phyloP scores from a whole-genome alignment of 441 rosid genomes.

The Pelargonium myrrhifolium region DNA sequence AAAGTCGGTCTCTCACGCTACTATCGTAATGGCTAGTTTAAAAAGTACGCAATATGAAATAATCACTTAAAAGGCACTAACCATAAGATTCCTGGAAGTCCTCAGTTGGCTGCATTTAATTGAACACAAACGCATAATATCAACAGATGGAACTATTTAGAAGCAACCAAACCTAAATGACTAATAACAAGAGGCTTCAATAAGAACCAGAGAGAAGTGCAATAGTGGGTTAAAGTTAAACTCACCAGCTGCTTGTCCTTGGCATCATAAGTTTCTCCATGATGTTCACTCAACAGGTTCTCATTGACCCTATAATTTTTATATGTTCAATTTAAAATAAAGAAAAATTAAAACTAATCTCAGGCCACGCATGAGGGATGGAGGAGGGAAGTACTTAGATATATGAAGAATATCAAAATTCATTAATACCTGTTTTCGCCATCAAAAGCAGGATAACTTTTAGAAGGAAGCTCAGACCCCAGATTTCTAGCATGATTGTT shows the following conservation, averaged over 20 bases:
- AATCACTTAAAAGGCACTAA: constrained; percentile 19
- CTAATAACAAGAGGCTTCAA: not conserved
- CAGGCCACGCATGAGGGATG: too few relatives aligned
- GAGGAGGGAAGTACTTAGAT: not conserved
- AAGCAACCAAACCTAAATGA: not conserved
- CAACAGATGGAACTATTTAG: not conserved
- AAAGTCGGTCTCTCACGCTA: not conserved
- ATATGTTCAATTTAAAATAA: constrained; percentile 10
- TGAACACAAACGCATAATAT: not conserved
- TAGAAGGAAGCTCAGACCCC: constrained; percentile 37
- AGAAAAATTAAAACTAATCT: not conserved
- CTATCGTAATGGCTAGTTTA: not conserved
- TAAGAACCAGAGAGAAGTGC: not conserved
- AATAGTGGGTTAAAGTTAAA: not conserved
- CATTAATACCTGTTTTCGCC: constrained; percentile 48
- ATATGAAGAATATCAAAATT: not conserved
- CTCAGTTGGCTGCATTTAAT: constrained; percentile 30
- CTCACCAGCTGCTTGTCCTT: constrained; percentile 41
- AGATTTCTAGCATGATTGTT: constrained; percentile 36
- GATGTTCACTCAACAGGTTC: constrained; percentile 25
- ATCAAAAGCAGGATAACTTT: constrained; percentile 30
- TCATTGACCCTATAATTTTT: constrained; percentile 33
- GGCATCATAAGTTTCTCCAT: constrained; percentile 24
- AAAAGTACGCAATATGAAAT: not conserved
- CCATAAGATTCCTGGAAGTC: constrained; percentile 32